Percentiles rank a stretch among this genome's conserved stretches.
phyloP scores from a whole-genome alignment of 768 basidiomycete genomes.

The Hypsizygus marmoreus region DNA sequence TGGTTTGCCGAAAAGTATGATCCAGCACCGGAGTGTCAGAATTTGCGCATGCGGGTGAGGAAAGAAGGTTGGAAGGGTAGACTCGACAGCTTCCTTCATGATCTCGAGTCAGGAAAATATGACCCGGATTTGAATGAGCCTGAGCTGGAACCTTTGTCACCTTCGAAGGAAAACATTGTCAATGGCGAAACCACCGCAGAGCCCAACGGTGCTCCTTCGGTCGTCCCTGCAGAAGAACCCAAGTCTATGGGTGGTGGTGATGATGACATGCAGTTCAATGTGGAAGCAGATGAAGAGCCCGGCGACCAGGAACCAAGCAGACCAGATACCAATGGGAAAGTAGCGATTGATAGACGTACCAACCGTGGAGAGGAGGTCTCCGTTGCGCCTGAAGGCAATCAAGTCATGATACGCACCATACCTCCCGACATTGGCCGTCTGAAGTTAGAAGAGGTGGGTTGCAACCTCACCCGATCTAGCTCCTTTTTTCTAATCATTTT shows the following conservation, averaged over 20 bases:
- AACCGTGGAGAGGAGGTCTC: constrained; percentile 75
- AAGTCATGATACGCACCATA: constrained; percentile 94
- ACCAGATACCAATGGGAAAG: constrained; percentile 61
- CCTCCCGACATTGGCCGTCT: constrained; percentile 89
- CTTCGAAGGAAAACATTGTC: constrained; percentile 52
- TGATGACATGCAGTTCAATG: constrained; percentile 75
- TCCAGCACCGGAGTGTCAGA: constrained; percentile 66
- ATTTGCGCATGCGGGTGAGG: constrained; percentile 75
- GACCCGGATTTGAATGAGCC: constrained; percentile 74
- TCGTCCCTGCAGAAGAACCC: constrained; percentile 47
- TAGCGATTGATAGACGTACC: constrained; percentile 41
- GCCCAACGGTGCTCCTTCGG: constrained; percentile 38
- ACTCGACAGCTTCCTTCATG: constrained; percentile 70
- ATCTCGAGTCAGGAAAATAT: constrained; percentile 83
- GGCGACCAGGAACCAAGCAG: constrained; percentile 60
- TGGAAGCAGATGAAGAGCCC: constrained; percentile 71
- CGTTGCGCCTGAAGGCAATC: constrained; percentile 76
- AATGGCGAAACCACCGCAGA: constrained; percentile 46
- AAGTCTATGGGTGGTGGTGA: constrained; percentile 52
- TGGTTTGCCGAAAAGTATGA: constrained; percentile 99
- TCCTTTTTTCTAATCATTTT: constrained; percentile 6
- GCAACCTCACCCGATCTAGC: constrained; percentile 28
- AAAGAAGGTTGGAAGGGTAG: constrained; percentile 85
- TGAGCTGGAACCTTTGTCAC: constrained; percentile 51
- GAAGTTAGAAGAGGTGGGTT: constrained; percentile 93